Evolutionary conservation across 129 eudicot genomes (phyloP), one percentile per base, ranked within the genome.

Genomic region (Lactuca saligna): DNA sequence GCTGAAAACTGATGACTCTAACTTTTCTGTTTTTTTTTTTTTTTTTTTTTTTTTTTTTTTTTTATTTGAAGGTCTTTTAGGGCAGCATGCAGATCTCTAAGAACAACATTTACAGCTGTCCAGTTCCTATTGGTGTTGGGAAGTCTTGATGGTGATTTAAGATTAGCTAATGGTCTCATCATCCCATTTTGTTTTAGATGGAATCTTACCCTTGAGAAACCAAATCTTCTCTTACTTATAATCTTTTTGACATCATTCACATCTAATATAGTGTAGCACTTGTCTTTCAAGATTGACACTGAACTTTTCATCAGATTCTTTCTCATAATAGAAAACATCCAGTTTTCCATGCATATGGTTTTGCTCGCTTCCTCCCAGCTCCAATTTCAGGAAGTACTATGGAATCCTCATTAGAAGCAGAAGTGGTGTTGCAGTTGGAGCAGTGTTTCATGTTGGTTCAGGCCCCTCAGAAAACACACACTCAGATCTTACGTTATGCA

Each of bases 1-100:
- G 80, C 81, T 82, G 81, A 85, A 94, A 20, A 87, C 99, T 1
- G 97, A 89, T 3, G 92, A 89, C 2, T 97, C 97, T 61, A 91
- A 75, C 55, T 56, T 94, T 57, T 87, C 89, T 66, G 95, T n/a
- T n/a, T n/a, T n/a, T n/a, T n/a, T n/a, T n/a, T n/a, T n/a, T n/a
- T n/a, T n/a, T n/a, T n/a, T n/a, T n/a, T n/a, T n/a, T n/a, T n/a
- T n/a, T n/a, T n/a, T n/a, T n/a, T 90, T 41, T 61, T 76, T 48
- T 58, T 69, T 17, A 53, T 9, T 61, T 72, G 81, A 58, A 81
- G 39, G 61, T 83, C 86, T 82, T 85, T 89, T 53, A 94, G 61
- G n/a, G 83, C 85, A 7, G 75, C 88, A 74, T 85, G 97, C 62
- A 85, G 54, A 82, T 85, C 88, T 20, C 77, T 85, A 72, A 94